These are phyloP conservation scores for Fusarium austroafricanum DNA, from an alignment of 2,329 filamentous ascomycete species.

Conservation along the genomic window DNA sequence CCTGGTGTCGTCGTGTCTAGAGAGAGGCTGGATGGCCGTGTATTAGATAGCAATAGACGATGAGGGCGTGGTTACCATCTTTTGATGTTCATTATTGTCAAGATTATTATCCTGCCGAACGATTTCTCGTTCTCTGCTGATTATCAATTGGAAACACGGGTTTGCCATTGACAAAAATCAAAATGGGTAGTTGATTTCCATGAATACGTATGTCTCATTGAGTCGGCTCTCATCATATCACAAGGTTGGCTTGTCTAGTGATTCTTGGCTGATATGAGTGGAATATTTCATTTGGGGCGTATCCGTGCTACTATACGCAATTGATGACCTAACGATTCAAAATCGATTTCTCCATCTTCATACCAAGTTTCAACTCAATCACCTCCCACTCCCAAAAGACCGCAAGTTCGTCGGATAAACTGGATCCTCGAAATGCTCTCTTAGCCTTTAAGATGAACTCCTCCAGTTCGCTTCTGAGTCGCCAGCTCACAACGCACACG, in stretches of 20 bases:
- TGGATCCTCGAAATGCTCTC: neutral
- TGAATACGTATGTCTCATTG: neutral
- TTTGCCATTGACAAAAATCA: neutral
- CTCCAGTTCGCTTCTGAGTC: neutral
- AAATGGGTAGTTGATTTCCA: neutral
- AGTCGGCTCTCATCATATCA: neutral
- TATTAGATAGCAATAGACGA: slow-evolving; percentile 54
- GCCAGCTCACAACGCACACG: neutral
- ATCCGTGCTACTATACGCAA: neutral
- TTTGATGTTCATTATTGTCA: slow-evolving; percentile 14
- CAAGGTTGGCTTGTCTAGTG: neutral
- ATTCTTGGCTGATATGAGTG: neutral
- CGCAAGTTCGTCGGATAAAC: neutral
- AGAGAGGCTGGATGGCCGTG: slow-evolving; percentile 47
- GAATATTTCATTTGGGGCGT: neutral
- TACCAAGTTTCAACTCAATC: neutral
- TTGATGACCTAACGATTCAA: neutral
- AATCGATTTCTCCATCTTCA: neutral
- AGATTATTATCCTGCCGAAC: neutral
- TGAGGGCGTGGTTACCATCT: slow-evolving; percentile 39
- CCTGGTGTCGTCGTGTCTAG: slow-evolving; percentile 45
- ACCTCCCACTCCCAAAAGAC: neutral
- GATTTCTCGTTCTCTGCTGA: neutral
- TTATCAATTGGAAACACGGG: neutral
- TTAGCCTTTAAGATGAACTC: slow-evolving; percentile 1